Evolutionary conservation across 768 basidiomycete species (phyloP).

Genomic region (Tricholomella constricta): DNA sequence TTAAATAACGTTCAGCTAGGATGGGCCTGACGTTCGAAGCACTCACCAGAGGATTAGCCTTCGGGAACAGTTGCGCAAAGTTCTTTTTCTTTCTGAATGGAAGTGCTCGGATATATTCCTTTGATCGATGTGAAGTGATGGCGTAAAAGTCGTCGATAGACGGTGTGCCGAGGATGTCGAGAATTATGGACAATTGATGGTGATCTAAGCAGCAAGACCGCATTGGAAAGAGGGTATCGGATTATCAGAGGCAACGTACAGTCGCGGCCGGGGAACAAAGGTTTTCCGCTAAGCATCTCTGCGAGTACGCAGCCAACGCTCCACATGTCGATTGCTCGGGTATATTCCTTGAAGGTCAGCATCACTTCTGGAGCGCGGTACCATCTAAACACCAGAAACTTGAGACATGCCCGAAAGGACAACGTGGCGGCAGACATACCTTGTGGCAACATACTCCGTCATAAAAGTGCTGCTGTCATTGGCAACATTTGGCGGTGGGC

Average conservation of each 20-base stretch:
- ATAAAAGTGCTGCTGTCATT: constrained; percentile 81
- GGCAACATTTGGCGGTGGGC: constrained; percentile 69
- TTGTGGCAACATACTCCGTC: constrained; percentile 95
- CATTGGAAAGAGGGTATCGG: background rate
- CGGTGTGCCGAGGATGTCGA: constrained; percentile 91
- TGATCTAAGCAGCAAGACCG: constrained; percentile 60
- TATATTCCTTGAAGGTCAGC: constrained; percentile 97
- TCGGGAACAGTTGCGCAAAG: constrained; percentile 70
- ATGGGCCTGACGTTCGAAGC: constrained; percentile 13
- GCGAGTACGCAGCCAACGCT: constrained; percentile 85
- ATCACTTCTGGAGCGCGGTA: constrained; percentile 98
- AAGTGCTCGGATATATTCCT: constrained; percentile 87
- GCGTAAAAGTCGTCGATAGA: constrained; percentile 95
- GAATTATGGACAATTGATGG: constrained; percentile 89
- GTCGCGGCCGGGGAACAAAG: constrained; percentile 93
- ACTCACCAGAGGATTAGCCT: constrained; percentile 67
- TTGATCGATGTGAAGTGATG: constrained; percentile 74
- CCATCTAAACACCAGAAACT: constrained; percentile 61
- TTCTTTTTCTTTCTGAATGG: constrained; percentile 83
- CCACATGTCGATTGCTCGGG: constrained; percentile 86
- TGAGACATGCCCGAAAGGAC: background rate
- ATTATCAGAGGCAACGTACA: constrained; percentile 48
- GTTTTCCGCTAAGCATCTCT: constrained; percentile 91
- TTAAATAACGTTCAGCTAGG: background rate
- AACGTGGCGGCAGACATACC: constrained; percentile 43